These are phyloP conservation scores for Microcyclospora pomicola DNA, from an alignment of 2,329 filamentous ascomycete genomes.

Conservation along the genomic window DNA sequence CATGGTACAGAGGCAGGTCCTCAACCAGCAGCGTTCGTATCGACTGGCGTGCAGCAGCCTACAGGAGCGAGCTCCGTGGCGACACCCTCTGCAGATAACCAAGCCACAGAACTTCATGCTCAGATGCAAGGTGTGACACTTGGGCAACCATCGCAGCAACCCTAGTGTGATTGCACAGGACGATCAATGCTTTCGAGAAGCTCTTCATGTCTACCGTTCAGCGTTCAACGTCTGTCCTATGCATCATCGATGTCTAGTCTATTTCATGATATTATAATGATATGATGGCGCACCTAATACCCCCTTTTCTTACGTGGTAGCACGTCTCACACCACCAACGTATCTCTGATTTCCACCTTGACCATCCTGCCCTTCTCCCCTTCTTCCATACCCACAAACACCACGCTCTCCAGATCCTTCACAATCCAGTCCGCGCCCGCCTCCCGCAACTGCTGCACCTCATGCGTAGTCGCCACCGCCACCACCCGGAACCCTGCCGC, in stretches of 20 bases:
- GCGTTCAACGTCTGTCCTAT: background rate
- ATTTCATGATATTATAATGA: background rate
- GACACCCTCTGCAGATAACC: too few relatives aligned
- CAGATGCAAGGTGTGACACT: too few relatives aligned
- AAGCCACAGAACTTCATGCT: too few relatives aligned
- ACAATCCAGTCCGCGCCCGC: conserved; percentile 85
- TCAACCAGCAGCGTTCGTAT: too few relatives aligned
- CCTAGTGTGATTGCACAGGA: too few relatives aligned
- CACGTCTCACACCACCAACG: conserved; percentile 27
- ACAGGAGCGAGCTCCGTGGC: too few relatives aligned
- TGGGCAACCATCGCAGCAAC: too few relatives aligned
- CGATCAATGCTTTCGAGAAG: too few relatives aligned
- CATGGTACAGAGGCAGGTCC: too few relatives aligned
- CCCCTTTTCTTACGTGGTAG: background rate
- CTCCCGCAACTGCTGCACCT: conserved; percentile 52
- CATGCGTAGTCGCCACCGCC: conserved; percentile 75
- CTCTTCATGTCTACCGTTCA: too few relatives aligned
- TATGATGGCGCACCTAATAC: background rate
- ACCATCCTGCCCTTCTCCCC: conserved; percentile 45
- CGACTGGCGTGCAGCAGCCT: too few relatives aligned
- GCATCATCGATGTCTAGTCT: background rate
- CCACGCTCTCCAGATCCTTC: conserved; percentile 61
- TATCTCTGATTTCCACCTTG: conserved; percentile 51
- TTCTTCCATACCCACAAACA: conserved; percentile 39
- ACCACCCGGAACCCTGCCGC: conserved; percentile 74